Percentiles rank a stretch among this genome's conserved stretches.
These are phyloP conservation scores for Selaginella tamariscina DNA, from an alignment of 75 land plant species.

Conservation along the genomic window DNA sequence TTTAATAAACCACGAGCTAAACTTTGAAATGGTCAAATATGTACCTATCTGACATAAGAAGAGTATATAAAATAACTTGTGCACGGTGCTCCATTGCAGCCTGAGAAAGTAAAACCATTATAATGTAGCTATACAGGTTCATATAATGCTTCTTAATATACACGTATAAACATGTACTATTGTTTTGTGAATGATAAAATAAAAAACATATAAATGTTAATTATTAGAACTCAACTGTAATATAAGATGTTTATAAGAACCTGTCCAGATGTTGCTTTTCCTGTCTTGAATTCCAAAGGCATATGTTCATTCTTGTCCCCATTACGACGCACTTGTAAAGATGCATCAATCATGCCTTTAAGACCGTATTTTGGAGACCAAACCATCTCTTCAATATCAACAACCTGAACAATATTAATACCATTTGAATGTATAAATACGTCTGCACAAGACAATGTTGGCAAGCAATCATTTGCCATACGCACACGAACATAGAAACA, in stretches of 20 bases:
- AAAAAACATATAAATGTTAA: too few species aligned
- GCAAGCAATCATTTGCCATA: too few species aligned
- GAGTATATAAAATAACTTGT: slow-evolving; percentile 80
- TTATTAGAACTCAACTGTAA: neutral
- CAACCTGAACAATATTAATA: slow-evolving; percentile 58
- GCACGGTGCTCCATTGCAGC: slow-evolving; percentile 74
- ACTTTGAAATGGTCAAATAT: neutral
- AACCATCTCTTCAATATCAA: slow-evolving; percentile 88
- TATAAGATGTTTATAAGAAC: slow-evolving; percentile 26
- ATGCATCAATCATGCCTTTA: slow-evolving; percentile 93
- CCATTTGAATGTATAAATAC: too few species aligned
- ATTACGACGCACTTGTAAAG: slow-evolving; percentile 38
- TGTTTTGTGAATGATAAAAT: too few species aligned
- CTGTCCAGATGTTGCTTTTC: slow-evolving; percentile 72
- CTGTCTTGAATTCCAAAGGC: slow-evolving; percentile 85
- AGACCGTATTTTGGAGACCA: slow-evolving; percentile 87
- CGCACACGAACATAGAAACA: neutral
- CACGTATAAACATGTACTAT: too few species aligned
- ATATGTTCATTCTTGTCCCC: too few species aligned
- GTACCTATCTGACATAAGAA: slow-evolving; percentile 88
- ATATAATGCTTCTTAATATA: too few species aligned
- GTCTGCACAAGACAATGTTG: too few species aligned
- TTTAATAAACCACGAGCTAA: neutral
- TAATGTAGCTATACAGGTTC: too few species aligned
- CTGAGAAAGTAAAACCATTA: too few species aligned